Evolutionary conservation across 1,284 basidiomycete genomes (phyloP), one percentile per base, ranked within the genome.

Genomic region (Porphyrellus sp.): DNA sequence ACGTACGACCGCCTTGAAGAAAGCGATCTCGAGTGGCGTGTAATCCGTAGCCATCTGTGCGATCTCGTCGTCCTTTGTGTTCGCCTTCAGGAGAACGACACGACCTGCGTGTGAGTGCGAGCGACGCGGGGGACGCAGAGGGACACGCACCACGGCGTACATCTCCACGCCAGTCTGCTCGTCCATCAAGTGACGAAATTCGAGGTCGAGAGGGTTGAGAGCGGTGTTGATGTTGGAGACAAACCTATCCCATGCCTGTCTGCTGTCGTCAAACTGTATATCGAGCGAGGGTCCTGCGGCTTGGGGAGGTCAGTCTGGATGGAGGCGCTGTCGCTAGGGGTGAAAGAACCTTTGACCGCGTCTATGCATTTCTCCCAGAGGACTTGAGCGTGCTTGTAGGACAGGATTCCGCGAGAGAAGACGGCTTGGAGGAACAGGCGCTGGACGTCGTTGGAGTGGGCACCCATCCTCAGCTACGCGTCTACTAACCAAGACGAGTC

Each of bases 31-130:
- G 39, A 75, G 72, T 0, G 89, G 74, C 4, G 76, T 79, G 63
- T 91, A 93, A 42, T 91, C 88, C 0, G 90, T 91, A 9, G 90
- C 91, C 62, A 91, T 72, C 65, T 91, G 90, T 0, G 91, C 85
- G 24, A 91, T 74, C 53, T 85, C 84, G 59, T 93, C 90, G 21
- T 81, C 84, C 58, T 84, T 87, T 12, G 78, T 73, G 64, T 93
- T 93, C 27, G 89, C 81, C 90, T 93, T 51, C 20, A 47, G 23
- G 16, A 20, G 20, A 34, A 25, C 38, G 11, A 15, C 16, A 11
- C 31, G n/a, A 16, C 16, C 2, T 6, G 3, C 23, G 21, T 20
- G 31, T 2, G n/a, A 49, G 56, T 33, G 28, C 27, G 20, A 25
- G 35, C 47, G 46, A 41, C 23, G 24, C 12, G 45, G 13, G 20